phyloP scores from a whole-genome alignment of 2,329 filamentous ascomycete species.

The Fusarium oligoseptatum region DNA sequence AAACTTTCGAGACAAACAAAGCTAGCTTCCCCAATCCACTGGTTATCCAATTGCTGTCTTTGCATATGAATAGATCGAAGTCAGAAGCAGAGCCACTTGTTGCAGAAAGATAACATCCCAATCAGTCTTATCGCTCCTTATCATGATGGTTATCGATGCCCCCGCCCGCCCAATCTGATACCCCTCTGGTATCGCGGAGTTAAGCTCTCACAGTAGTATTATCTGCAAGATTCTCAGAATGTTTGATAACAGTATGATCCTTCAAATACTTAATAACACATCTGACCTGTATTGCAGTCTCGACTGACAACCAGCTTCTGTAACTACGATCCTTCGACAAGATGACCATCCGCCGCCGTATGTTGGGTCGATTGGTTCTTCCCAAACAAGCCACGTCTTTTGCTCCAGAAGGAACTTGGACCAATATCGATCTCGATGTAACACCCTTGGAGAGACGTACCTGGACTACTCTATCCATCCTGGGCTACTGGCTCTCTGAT shows the following conservation, averaged over 20 bases:
- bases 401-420: not conserved
- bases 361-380: not conserved
- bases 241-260: not conserved
- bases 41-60: no score
- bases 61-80: no score
- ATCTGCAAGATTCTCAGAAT: not conserved
- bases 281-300: not conserved
- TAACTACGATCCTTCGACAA: not conserved
- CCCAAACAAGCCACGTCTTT: not conserved
- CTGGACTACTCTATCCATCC: not conserved
- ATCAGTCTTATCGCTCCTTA: no score
- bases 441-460: not conserved
- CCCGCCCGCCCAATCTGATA: no score
- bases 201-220: no score
- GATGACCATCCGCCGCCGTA: not conserved
- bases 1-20: no score
- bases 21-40: no score
- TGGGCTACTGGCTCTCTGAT: not conserved
- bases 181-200: no score
- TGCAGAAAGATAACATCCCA: no score
- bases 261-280: not conserved
- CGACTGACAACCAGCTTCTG: not conserved
- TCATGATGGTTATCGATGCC: no score
- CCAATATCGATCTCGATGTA: not conserved
- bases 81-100: no score